Evolutionary conservation across 192 early-diverging fungal genomes (phyloP).

Genomic region (Coemansia sp.): DNA sequence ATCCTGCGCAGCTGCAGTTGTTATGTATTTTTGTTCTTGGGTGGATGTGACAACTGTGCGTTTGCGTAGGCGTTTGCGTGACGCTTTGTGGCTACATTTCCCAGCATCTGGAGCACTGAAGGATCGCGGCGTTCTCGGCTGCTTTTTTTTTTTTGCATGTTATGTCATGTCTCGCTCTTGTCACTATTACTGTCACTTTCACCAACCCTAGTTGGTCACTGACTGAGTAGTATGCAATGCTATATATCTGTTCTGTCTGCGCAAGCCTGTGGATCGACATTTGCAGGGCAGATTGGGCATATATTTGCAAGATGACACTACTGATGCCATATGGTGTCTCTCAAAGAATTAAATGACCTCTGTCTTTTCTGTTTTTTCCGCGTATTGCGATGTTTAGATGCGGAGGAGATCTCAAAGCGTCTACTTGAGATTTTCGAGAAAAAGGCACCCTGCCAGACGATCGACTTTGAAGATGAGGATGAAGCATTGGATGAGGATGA

Average conservation of each 20-base stretch:
- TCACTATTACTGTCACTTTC: too few species aligned
- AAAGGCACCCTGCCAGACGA: constrained; percentile 72
- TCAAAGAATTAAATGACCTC: not conserved
- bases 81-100: not conserved
- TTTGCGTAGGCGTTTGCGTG: not conserved
- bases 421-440: constrained; percentile 67
- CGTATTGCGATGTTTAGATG: constrained; percentile 25
- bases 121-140: too few species aligned
- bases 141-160: too few species aligned
- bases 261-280: too few species aligned
- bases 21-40: constrained; percentile 1
- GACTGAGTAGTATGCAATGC: too few species aligned
- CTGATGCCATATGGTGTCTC: too few species aligned
- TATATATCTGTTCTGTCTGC: too few species aligned
- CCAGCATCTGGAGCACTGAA: too few species aligned
- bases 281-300: too few species aligned
- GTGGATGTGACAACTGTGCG: not conserved
- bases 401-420: constrained; percentile 29
- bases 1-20: not conserved
- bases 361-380: constrained; percentile 4
- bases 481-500: constrained; percentile 76
- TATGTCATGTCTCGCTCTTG: too few species aligned
- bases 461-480: constrained; percentile 54
- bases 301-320: too few species aligned
- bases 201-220: too few species aligned